Conservation (phyloP, 495 filamentous ascomycete species). For the Podospora pseudoanserina region DNA sequence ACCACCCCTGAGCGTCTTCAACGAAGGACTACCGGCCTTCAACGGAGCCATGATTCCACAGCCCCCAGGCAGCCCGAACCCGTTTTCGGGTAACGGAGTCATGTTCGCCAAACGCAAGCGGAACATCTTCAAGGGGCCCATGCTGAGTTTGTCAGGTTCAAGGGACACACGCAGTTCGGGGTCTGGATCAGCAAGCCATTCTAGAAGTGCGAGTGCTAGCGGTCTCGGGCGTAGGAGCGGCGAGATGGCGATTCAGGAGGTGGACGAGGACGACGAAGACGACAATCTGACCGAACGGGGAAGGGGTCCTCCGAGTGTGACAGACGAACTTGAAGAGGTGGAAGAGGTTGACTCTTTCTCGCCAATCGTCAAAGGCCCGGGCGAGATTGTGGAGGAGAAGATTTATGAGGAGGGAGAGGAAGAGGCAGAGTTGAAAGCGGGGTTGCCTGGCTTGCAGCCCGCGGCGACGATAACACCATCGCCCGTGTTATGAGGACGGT, state of each 20-base stretch:
- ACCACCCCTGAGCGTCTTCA: conserved; percentile 47
- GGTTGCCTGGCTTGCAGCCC: conserved; percentile 15
- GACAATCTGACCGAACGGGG: conserved; percentile 15
- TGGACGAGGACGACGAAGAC: conserved; percentile 64
- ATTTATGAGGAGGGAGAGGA: conserved; percentile 48
- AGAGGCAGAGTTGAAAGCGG: neutral
- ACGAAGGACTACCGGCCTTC: conserved; percentile 43
- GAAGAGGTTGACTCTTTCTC: conserved; percentile 70
- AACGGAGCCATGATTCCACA: conserved; percentile 29
- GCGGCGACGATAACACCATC: conserved; percentile 15
- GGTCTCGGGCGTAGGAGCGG: conserved; percentile 54
- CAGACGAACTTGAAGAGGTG: conserved; percentile 39
- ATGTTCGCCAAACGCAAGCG: conserved; percentile 89
- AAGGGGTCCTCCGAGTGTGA: conserved; percentile 15
- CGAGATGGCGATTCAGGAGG: conserved; percentile 78
- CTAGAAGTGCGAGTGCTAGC: conserved; percentile 51
- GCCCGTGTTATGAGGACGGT: neutral
- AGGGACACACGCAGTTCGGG: conserved; percentile 26
- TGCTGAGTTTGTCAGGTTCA: conserved; percentile 42
- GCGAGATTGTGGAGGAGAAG: conserved; percentile 52
- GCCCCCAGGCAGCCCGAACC: conserved; percentile 41
- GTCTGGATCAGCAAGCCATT: conserved; percentile 31
- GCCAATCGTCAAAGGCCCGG: conserved; percentile 44
- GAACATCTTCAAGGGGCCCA: conserved; percentile 85
- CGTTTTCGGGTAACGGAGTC: conserved; percentile 52